Percentiles rank a stretch among this genome's conserved stretches.
Evolutionary conservation across 2,329 filamentous ascomycete species (phyloP).

Genomic region (Phialocephala subalpina): DNA sequence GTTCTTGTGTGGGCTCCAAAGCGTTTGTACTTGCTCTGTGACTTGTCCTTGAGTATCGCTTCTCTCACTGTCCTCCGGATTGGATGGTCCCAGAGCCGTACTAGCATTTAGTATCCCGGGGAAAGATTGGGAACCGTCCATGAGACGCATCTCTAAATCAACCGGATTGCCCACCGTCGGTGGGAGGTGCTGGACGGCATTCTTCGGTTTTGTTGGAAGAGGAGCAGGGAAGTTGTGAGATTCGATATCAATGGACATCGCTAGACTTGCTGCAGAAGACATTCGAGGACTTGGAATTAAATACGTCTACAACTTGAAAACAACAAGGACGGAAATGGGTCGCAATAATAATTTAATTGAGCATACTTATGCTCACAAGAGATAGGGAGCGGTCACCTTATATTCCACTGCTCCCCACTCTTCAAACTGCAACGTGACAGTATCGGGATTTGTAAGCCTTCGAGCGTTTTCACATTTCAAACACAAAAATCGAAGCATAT

Average conservation of each 20-base stretch:
- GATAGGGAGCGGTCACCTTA: too few relatives aligned
- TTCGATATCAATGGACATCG: constrained; percentile 7
- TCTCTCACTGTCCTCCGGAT: not conserved
- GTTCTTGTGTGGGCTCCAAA: constrained; percentile 63
- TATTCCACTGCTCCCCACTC: too few relatives aligned
- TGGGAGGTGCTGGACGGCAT: not conserved
- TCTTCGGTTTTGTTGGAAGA: not conserved
- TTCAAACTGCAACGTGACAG: too few relatives aligned
- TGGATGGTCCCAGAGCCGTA: not conserved
- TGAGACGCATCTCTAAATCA: not conserved
- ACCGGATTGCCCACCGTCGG: not conserved
- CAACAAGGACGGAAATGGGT: not conserved
- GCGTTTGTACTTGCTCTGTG: constrained; percentile 22
- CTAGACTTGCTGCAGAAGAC: not conserved
- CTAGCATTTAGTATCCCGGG: not conserved
- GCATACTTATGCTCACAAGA: not conserved
- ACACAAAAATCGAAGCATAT: not conserved
- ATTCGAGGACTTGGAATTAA: not conserved
- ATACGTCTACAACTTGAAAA: too few relatives aligned
- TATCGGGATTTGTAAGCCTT: not conserved
- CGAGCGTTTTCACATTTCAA: too few relatives aligned
- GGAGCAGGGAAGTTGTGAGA: not conserved
- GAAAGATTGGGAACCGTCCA: not conserved
- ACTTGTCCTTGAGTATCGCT: not conserved
- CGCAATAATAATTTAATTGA: not conserved